Conservation (phyloP, 345 rosid species). For the Ailanthus altissimus region DNA sequence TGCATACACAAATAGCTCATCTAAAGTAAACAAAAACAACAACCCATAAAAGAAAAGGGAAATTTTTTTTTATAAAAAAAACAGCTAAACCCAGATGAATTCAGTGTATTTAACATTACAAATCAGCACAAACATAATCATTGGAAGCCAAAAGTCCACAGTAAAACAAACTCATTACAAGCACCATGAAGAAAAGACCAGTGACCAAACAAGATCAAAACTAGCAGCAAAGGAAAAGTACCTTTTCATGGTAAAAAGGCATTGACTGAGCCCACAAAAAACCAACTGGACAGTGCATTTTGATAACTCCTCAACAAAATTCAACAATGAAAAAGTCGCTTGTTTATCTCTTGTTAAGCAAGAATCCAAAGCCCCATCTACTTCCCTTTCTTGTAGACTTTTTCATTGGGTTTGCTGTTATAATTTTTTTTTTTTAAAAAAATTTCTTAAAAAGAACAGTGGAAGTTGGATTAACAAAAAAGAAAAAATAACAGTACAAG, state of each 20-base stretch:
- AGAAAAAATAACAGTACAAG: not conserved
- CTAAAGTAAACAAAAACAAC: slow-evolving; percentile 10
- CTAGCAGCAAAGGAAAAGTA: slow-evolving; percentile 29
- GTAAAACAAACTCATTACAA: slow-evolving; percentile 30
- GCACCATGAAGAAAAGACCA: slow-evolving; percentile 21
- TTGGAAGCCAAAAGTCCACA: slow-evolving; percentile 30
- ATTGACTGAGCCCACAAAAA: slow-evolving; percentile 61
- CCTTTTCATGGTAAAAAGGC: slow-evolving; percentile 50
- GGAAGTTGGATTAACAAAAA: too few relatives aligned
- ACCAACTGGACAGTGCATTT: slow-evolving; percentile 44
- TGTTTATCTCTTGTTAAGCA: slow-evolving; percentile 18
- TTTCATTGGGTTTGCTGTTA: not conserved
- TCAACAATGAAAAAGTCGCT: slow-evolving; percentile 8
- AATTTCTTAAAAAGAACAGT: too few relatives aligned
- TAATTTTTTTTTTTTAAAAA: not conserved
- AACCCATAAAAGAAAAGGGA: not conserved
- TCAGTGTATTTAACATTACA: slow-evolving; percentile 21
- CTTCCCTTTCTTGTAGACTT: not conserved
- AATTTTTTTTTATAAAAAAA: too few relatives aligned
- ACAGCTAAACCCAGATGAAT: slow-evolving; percentile 27
- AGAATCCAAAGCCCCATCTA: slow-evolving; percentile 45
- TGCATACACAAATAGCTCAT: not conserved
- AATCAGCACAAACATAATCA: slow-evolving; percentile 18
- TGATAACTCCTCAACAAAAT: slow-evolving; percentile 15
- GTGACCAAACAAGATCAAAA: slow-evolving; percentile 31